phyloP scores from a whole-genome alignment of 2,329 filamentous ascomycete genomes.

The Tolypocladium pustulatum region DNA sequence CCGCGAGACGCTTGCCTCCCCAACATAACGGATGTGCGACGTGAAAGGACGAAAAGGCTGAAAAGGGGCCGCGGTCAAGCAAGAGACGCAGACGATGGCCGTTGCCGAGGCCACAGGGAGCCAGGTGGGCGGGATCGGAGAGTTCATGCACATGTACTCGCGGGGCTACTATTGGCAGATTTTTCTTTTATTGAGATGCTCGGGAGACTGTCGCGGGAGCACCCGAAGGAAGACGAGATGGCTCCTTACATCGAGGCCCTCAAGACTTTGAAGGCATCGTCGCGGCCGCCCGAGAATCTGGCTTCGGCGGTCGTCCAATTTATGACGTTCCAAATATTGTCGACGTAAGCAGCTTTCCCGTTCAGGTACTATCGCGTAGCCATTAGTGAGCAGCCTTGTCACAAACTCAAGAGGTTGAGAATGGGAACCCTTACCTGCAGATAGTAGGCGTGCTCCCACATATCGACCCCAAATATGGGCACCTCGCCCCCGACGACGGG shows the following conservation, averaged over 20 bases:
- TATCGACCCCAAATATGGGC: constrained; percentile 72
- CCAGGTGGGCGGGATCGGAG: not conserved
- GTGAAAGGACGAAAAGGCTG: not conserved
- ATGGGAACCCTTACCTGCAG: constrained; percentile 45
- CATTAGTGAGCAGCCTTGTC: not conserved
- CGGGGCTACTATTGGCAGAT: not conserved
- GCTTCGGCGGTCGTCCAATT: constrained; percentile 65
- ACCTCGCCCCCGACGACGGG: constrained; percentile 53
- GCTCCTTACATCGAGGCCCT: constrained; percentile 26
- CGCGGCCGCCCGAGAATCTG: constrained; percentile 41
- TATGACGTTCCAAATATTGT: constrained; percentile 68
- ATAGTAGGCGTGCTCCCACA: constrained; percentile 94
- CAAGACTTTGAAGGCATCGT: constrained; percentile 35
- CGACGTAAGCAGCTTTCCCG: constrained; percentile 62
- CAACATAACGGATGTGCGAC: not conserved
- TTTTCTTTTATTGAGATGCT: too few relatives aligned
- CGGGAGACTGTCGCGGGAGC: not conserved
- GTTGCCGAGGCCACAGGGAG: not conserved
- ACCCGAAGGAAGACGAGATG: not conserved
- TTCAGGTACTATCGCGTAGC: constrained; percentile 55
- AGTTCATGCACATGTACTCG: not conserved
- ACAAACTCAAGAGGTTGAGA: not conserved
- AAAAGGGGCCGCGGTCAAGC: not conserved
- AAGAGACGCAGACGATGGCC: not conserved
- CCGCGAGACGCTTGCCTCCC: not conserved